Evolutionary conservation across 2,329 filamentous ascomycete species (phyloP).

Genomic region (Xylaria polymorpha): DNA sequence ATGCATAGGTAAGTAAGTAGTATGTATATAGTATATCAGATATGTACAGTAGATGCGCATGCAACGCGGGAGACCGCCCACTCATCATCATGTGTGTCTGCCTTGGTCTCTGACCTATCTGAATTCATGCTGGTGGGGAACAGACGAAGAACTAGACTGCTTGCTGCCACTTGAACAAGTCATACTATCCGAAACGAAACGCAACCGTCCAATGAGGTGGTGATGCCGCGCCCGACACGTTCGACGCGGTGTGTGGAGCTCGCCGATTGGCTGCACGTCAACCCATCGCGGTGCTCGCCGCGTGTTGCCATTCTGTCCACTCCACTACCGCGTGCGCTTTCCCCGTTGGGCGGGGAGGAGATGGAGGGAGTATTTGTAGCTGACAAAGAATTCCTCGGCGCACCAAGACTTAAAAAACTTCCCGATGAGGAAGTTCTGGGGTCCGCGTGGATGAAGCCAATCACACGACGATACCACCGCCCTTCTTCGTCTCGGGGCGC

Average conservation of each 20-base stretch:
- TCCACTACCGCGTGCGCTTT: slow-evolving; percentile 19
- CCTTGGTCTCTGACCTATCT: not conserved
- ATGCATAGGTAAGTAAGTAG: not conserved
- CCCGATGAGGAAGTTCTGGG: slow-evolving; percentile 3
- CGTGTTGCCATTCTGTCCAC: slow-evolving; percentile 16
- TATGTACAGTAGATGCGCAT: not conserved
- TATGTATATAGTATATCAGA: too few relatives aligned
- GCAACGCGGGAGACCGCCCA: not conserved
- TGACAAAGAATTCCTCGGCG: slow-evolving; percentile 2
- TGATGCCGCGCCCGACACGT: slow-evolving; percentile 17
- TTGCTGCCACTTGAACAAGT: slow-evolving; percentile 8
- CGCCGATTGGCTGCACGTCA: slow-evolving; percentile 37
- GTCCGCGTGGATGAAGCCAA: slow-evolving; percentile 25
- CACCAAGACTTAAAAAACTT: slow-evolving; percentile 6
- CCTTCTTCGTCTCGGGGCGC: slow-evolving; percentile 31
- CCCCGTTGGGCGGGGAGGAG: slow-evolving; percentile 11
- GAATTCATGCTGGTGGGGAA: slow-evolving; percentile 18
- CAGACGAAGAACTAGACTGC: not conserved
- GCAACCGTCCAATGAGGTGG: slow-evolving; percentile 25
- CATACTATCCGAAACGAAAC: slow-evolving; percentile 9
- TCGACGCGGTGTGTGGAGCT: slow-evolving; percentile 38
- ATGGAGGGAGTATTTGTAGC: not conserved
- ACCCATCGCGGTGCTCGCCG: slow-evolving; percentile 31
- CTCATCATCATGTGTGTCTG: not conserved
- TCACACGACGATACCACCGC: slow-evolving; percentile 16